Evolutionary conservation across 163 green algal species (phyloP), one percentile per base, ranked within the genome.

Genomic region (Coccomyxa subellipsoidea): DNA sequence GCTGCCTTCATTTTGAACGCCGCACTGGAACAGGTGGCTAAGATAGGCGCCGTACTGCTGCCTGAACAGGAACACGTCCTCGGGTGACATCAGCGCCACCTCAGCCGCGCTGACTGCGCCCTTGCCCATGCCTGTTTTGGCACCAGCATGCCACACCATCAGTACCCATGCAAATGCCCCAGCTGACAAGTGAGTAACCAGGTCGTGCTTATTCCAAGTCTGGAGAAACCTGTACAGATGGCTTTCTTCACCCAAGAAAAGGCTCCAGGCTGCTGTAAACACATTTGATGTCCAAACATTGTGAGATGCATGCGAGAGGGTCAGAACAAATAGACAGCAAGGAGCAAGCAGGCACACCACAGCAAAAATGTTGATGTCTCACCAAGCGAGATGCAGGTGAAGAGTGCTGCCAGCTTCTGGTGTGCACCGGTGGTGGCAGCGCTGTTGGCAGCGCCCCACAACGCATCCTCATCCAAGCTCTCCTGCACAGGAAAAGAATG

Each of bases 41-140:
- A 73, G n/a, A 34, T 34, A 34, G 66, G 27, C 2, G 66, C 66
- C 27, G 66, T 73, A 73, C 7, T 73, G 66, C 66, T 73, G 66
- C 66, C 66, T 32, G 66, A 73, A 73, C 66, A 34, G n/a, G 66
- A 73, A 73, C 29, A 73, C n/a, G 27, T 73, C 66, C 66, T 73
- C 66, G 21, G 66, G 29, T n/a, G 66, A 73, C 66, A 73, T 73
- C 29, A 36, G 66, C 66, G 66, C 66, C 66, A 73, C 66, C 27
- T 73, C 66, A 73, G 31, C 66, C 66, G n/a, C 66, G 27, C 29
- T 73, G 29, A 73, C 66, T 36, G 66, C 21, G 10, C n/a, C 29
- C 29, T 34, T 32, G 21, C 66, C 66, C 27, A 36, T 36, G 29
- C 66, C 66, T 73, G 66, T n/a, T 73, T n/a, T 34, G n/a, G 8